phyloP scores from a whole-genome alignment of 768 basidiomycete genomes.

The Lactarius akahatsu region DNA sequence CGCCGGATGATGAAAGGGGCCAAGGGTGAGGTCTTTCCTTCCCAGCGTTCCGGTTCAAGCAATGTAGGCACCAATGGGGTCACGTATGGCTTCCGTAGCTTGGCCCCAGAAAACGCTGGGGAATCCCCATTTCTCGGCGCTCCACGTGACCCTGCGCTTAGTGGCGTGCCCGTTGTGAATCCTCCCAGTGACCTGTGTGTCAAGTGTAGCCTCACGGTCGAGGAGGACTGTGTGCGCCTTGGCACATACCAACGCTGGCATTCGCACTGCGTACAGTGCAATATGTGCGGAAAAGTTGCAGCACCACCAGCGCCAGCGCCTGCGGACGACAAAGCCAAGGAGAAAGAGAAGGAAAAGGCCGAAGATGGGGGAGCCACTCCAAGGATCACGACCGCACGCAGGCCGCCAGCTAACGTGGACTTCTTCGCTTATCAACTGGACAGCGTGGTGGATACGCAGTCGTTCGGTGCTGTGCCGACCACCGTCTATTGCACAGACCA shows the following conservation, averaged over 20 bases:
- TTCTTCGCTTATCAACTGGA: constrained; percentile 77
- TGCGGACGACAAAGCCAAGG: constrained; percentile 51
- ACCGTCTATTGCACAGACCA: constrained; percentile 79
- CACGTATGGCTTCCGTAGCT: constrained; percentile 88
- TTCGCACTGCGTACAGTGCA: constrained; percentile 87
- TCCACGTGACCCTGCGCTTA: constrained; percentile 48
- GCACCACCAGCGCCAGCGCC: constrained; percentile 54
- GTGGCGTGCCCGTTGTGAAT: constrained; percentile 55
- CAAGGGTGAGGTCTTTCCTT: constrained; percentile 55
- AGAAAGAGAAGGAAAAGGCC: constrained; percentile 47
- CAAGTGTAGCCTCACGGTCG: constrained; percentile 85
- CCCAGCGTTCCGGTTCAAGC: constrained; percentile 40
- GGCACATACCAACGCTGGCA: constrained; percentile 99
- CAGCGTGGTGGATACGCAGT: constrained; percentile 61
- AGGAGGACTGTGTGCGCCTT: constrained; percentile 94
- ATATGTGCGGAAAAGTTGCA: constrained; percentile 73
- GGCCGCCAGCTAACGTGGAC: constrained; percentile 79
- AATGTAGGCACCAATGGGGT: constrained; percentile 84
- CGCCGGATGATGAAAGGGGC: constrained; percentile 73
- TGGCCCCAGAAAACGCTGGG: constrained; percentile 89
- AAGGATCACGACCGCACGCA: constrained; percentile 62
- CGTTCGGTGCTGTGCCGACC: constrained; percentile 72
- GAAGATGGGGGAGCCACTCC: constrained; percentile 46
- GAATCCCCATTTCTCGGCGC: constrained; percentile 69
- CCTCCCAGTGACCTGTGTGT: constrained; percentile 91